Percentiles rank a stretch among this genome's conserved stretches.
Evolutionary conservation across 345 rosid genomes (phyloP).

Genomic region (Eucalyptus regnans): DNA sequence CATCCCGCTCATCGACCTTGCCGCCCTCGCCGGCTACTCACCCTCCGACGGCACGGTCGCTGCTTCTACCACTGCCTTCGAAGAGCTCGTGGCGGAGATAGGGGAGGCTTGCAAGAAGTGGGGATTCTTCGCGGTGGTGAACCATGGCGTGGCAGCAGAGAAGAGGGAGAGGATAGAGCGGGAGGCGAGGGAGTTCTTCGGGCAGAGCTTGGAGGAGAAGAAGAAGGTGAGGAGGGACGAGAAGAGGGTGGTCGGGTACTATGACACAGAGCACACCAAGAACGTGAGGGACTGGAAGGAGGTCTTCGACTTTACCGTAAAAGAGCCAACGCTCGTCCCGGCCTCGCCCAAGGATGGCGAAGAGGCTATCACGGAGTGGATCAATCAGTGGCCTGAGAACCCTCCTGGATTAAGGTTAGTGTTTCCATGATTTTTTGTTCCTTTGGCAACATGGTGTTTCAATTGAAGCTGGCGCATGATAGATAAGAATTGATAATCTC

Average conservation of each 20-base stretch:
- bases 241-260: slow-evolving; percentile 11
- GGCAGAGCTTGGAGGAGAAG: slow-evolving; percentile 16
- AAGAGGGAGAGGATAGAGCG: neutral
- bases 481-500: neutral
- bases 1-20: slow-evolving; percentile 22
- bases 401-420: slow-evolving; percentile 7
- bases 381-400: slow-evolving; percentile 10
- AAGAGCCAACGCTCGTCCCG: slow-evolving; percentile 1
- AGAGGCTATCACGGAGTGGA: neutral
- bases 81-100: slow-evolving; percentile 7
- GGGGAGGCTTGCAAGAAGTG: slow-evolving; percentile 25
- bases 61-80: neutral
- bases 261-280: slow-evolving; percentile 29
- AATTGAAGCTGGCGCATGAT: neutral
- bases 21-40: neutral
- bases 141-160: slow-evolving; percentile 25
- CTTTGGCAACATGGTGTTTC: neutral
- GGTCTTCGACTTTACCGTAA: slow-evolving; percentile 15
- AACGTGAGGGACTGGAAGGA: slow-evolving; percentile 53
- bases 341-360: slow-evolving; percentile 8
- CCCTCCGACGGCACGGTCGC: neutral
- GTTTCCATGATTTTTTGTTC: neutral
- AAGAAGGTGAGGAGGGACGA: slow-evolving; percentile 17
- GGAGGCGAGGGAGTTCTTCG: slow-evolving; percentile 9
- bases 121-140: slow-evolving; percentile 30